phyloP scores from a whole-genome alignment of 768 basidiomycete genomes.

The Agaricus blazei region DNA sequence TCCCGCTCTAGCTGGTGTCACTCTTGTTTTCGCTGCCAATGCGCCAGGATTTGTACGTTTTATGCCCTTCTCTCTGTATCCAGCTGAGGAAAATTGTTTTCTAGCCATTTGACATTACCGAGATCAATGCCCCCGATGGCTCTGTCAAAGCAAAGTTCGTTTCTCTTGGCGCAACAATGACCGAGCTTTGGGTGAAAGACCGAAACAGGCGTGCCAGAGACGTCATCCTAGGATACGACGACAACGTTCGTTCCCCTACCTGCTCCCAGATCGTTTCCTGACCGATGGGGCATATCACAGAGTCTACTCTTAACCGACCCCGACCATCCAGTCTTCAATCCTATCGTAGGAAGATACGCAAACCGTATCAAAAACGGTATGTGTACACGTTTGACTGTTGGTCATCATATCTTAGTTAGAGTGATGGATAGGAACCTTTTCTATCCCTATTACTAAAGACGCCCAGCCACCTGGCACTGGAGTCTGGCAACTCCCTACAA shows the following conservation, averaged over 20 bases:
- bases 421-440: constrained; percentile 38
- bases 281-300: constrained; percentile 16
- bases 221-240: constrained; percentile 55
- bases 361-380: constrained; percentile 48
- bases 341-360: constrained; percentile 43
- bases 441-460: constrained; percentile 44
- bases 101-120: constrained; percentile 45
- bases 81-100: not conserved
- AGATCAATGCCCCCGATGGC: constrained; percentile 45
- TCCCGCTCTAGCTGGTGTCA: not conserved
- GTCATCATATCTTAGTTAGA: not conserved
- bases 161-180: constrained; percentile 50
- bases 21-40: not conserved
- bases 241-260: constrained; percentile 31
- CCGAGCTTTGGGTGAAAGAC: constrained; percentile 52
- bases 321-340: constrained; percentile 42
- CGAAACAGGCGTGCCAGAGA: constrained; percentile 42
- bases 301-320: constrained; percentile 36
- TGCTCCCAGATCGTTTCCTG: not conserved
- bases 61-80: not conserved
- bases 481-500: constrained; percentile 45
- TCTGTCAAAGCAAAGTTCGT: constrained; percentile 57
- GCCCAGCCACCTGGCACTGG: constrained; percentile 37
- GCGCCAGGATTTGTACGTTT: not conserved
- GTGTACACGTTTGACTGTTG: not conserved